Evolutionary conservation across 768 basidiomycete genomes (phyloP).

Genomic region (Clavulina sp.): DNA sequence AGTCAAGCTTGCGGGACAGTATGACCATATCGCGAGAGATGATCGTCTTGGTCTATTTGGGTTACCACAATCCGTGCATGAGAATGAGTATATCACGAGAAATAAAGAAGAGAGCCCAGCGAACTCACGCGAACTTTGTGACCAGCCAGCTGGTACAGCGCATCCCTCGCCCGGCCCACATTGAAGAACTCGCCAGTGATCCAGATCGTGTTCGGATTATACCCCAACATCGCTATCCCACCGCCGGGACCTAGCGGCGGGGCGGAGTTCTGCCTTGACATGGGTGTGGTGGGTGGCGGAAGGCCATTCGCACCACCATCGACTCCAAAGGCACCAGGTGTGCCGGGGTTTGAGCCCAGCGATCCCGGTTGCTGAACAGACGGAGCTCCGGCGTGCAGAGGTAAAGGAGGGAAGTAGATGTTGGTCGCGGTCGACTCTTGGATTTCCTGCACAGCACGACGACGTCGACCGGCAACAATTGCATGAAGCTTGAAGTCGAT

Average conservation of each 20-base stretch:
- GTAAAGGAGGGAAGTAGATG: conserved; percentile 80
- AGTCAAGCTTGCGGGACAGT: conserved; percentile 90
- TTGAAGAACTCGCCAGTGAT: conserved; percentile 97
- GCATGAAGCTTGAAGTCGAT: conserved; percentile 90
- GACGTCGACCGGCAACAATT: conserved; percentile 81
- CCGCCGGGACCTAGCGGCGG: neutral
- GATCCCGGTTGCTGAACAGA: neutral
- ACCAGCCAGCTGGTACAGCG: conserved; percentile 75
- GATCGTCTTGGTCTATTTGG: conserved; percentile 65
- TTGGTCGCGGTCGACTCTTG: conserved; percentile 97
- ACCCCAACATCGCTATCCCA: neutral
- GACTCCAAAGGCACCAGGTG: neutral
- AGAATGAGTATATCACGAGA: neutral
- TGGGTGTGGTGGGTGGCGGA: conserved; percentile 8
- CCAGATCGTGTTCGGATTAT: conserved; percentile 69
- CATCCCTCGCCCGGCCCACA: conserved; percentile 85
- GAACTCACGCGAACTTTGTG: conserved; percentile 45
- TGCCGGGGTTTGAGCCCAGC: neutral
- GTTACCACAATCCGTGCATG: neutral
- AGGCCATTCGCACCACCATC: neutral
- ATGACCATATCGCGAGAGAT: conserved; percentile 89
- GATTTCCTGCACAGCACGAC: conserved; percentile 70
- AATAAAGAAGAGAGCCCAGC: neutral
- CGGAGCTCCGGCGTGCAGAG: neutral
- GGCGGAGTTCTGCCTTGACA: neutral